phyloP scores from a whole-genome alignment of 176 grass and related monocot genomes.

The Carex littledalei region DNA sequence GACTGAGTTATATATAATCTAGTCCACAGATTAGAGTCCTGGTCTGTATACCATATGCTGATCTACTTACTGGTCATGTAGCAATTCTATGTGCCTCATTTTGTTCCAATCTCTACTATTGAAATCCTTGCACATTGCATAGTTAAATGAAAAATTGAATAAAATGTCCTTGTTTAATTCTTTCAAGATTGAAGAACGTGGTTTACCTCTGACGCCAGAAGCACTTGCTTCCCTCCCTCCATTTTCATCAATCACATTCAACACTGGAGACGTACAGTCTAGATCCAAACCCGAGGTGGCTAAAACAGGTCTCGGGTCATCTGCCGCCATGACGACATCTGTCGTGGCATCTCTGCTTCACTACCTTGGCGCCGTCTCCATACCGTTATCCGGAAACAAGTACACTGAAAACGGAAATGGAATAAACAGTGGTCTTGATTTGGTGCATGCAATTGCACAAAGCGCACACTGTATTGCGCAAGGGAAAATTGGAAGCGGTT shows the following conservation, averaged over 20 bases:
- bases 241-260: constrained; percentile 90
- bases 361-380: constrained; percentile 74
- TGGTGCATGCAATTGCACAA: constrained; percentile 84
- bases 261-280: constrained; percentile 55
- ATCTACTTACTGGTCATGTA: neutral
- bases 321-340: constrained; percentile 95
- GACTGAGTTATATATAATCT: neutral
- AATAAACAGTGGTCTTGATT: constrained; percentile 41
- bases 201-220: constrained; percentile 68
- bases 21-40: neutral
- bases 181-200: constrained; percentile 65
- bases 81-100: neutral
- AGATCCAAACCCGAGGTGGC: constrained; percentile 93
- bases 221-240: constrained; percentile 67
- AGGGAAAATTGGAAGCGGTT: constrained; percentile 94
- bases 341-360: constrained; percentile 79
- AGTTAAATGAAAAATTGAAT: constrained; percentile 19
- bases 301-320: constrained; percentile 97
- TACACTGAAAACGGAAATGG: constrained; percentile 18
- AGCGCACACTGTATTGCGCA: constrained; percentile 95
- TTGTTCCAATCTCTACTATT: neutral
- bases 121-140: neutral
- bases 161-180: constrained; percentile 14
- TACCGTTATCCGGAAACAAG: constrained; percentile 38
- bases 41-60: neutral